These are phyloP conservation scores for Paramecium primaurelia DNA, from an alignment of 73 alveolate genomes.

Conservation along the genomic window DNA sequence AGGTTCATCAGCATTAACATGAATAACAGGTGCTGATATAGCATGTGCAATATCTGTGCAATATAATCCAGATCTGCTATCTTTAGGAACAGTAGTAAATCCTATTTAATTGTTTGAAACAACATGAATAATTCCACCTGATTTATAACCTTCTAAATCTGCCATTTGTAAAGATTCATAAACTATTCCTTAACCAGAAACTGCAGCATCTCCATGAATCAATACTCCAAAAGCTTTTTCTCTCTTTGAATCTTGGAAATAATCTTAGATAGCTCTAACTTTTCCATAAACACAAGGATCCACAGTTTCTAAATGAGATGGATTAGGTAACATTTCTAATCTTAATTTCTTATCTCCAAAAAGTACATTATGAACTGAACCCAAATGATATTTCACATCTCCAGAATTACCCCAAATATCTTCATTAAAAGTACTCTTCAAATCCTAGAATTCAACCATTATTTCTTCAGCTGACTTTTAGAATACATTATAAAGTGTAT, in stretches of 20 bases:
- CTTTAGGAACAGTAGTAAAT: conserved; percentile 77
- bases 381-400: conserved; percentile 86
- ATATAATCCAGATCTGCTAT: conserved; percentile 65
- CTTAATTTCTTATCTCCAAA: conserved; percentile 40
- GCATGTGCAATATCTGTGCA: conserved; percentile 68
- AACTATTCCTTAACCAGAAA: conserved; percentile 84
- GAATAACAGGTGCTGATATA: conserved; percentile 65
- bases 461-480: conserved; percentile 77
- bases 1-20: conserved; percentile 78
- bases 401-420: conserved; percentile 77
- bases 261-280: conserved; percentile 76
- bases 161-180: conserved; percentile 71
- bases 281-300: conserved; percentile 78
- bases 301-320: conserved; percentile 82
- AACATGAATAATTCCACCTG: conserved; percentile 82
- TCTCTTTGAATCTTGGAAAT: conserved; percentile 59
- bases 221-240: conserved; percentile 65
- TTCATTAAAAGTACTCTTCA: conserved; percentile 26
- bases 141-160: conserved; percentile 53
- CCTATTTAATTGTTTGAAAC: conserved; percentile 88
- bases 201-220: conserved; percentile 85
- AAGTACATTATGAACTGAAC: conserved; percentile 58
- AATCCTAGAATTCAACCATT: conserved; percentile 63
- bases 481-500: conserved; percentile 84
- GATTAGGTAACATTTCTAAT: conserved; percentile 70